Base-by-base conservation (phyloP, 192 early-diverging fungal genomes). In the Helicostylum pulchrum region DNA sequence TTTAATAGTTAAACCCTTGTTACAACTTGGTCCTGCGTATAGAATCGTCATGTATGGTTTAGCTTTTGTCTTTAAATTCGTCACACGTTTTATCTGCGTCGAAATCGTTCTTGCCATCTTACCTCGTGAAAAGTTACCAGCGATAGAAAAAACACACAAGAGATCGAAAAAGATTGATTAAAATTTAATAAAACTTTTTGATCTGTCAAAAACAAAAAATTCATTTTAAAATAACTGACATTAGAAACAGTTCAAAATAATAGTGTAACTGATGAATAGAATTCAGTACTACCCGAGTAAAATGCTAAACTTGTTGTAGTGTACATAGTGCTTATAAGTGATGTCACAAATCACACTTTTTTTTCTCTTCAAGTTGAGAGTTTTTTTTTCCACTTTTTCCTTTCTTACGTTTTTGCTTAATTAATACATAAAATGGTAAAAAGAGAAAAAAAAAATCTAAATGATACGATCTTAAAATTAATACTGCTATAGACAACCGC, bases 401-500 rank as follows among this genome's bases (percentile, higher is more conserved):
- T 48, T 48, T 15, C 0, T 15, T 14, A 15, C 14, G 44, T 26
- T 26, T 2, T 26, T 26, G 26, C 26, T 39, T 39, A 39, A 39
- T 39, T 9, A 39, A 39, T 0, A 39, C 1, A 39, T 9, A 39
- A 39, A 39, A 39, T 39, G 36, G 36, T 39, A 39, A 39, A 39
- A 4, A 39, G 9, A 39, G 5, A 39, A 39, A 39, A 36, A 3
- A 36, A 36, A 39, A 5, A 39, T 39, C 36, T 39, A 26, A 26
- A 26, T 39, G 5, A 9, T 9, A 9, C 0, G 36, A 39, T 39
- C 36, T 39, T 39, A 12, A 9, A 48, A 48, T 15, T 48, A 48
- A 14, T 15, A 7, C 1, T 43, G 11, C 3, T 59, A 45, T 67
- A 73, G 86, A 85, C 86, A 26, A 86, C 84, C 0, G 86, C 86